These are phyloP conservation scores for Paxillus ammoniavirescens DNA, from an alignment of 768 basidiomycete species.

Conservation along the genomic window DNA sequence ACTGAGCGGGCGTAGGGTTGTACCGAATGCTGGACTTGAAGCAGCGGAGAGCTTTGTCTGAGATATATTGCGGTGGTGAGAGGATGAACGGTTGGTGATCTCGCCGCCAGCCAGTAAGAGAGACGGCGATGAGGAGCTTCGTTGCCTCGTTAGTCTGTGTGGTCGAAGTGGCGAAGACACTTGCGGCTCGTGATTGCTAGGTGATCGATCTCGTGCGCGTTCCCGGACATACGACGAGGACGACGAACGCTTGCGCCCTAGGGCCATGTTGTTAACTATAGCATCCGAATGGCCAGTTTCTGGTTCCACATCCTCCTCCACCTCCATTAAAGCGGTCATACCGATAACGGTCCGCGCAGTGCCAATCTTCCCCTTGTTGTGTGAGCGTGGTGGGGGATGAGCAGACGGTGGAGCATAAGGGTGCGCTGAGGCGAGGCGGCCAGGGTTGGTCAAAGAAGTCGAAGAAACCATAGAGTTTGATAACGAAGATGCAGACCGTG, in stretches of 20 bases:
- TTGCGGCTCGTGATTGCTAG: slow-evolving; percentile 14
- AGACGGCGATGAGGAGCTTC: slow-evolving; percentile 31
- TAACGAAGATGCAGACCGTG: slow-evolving; percentile 23
- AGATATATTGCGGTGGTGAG: not conserved
- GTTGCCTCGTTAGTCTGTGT: slow-evolving; percentile 26
- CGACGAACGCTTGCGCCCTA: slow-evolving; percentile 16
- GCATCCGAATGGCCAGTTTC: slow-evolving; percentile 10
- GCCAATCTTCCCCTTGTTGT: slow-evolving; percentile 30
- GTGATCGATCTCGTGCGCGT: slow-evolving; percentile 2
- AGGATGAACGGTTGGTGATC: slow-evolving; percentile 2
- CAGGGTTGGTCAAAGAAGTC: not conserved
- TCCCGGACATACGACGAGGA: slow-evolving; percentile 13
- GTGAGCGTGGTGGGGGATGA: slow-evolving; percentile 18
- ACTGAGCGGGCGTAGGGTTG: slow-evolving; percentile 16
- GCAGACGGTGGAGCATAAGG: slow-evolving; percentile 5
- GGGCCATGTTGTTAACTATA: not conserved
- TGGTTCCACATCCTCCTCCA: slow-evolving; percentile 44
- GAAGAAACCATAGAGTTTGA: slow-evolving; percentile 4
- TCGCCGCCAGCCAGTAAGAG: slow-evolving; percentile 7
- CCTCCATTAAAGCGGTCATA: slow-evolving; percentile 54
- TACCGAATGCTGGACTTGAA: slow-evolving; percentile 8
- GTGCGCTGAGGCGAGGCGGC: not conserved
- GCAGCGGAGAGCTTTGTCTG: slow-evolving; percentile 1
- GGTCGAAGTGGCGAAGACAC: slow-evolving; percentile 24
- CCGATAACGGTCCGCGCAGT: slow-evolving; percentile 45